Base-by-base conservation (phyloP, 2,329 filamentous ascomycete genomes). In the Apiospora pterosperma region DNA sequence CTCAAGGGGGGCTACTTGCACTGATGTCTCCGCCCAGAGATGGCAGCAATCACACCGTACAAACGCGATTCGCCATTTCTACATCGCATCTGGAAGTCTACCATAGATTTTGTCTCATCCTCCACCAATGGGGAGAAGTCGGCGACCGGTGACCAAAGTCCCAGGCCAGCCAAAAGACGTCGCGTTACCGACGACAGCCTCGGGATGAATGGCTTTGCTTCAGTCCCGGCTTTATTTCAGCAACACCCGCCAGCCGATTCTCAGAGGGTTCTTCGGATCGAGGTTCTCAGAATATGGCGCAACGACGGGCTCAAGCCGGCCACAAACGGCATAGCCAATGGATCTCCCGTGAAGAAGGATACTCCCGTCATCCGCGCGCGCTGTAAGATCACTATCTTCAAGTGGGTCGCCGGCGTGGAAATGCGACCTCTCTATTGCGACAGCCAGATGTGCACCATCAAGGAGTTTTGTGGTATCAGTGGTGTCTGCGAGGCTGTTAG, bases 381-480 rank as follows among this genome's bases (percentile, higher is more conserved):
- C 21, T 83, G 81, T 74, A 81, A 78, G 64, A 71, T 84, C 64
- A 77, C 76, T 34, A 78, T 84, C 60, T 76, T 72, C 61, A 75
- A 75, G 61, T 73, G 69, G 65, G 74, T 72, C 19, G 62, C 64
- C 19, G 72, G 71, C 21, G 77, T 75, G 59, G 74, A 77, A 65
- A 71, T 76, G 34, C 77, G 80, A 62, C 76, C 85, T 7, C 72
- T 88, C 64, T 80, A 85, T 69, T 84, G 84, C 67, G 81, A 85
- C 69, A 85, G 81, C 66, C 84, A 87, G 70, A 74, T 82, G 10
- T 87, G 85, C 75, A 80, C 80, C 52, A 75, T 88, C 66, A 81
- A 78, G 62, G 77, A 84, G 3, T 83, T 81, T 70, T 81, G 82
- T 68, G 83, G 83, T 41, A 75, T 81, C 2, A 76, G 79, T 61